phyloP scores from a whole-genome alignment of 2,329 filamentous ascomycete genomes.

The Lachnellula subtilissima region DNA sequence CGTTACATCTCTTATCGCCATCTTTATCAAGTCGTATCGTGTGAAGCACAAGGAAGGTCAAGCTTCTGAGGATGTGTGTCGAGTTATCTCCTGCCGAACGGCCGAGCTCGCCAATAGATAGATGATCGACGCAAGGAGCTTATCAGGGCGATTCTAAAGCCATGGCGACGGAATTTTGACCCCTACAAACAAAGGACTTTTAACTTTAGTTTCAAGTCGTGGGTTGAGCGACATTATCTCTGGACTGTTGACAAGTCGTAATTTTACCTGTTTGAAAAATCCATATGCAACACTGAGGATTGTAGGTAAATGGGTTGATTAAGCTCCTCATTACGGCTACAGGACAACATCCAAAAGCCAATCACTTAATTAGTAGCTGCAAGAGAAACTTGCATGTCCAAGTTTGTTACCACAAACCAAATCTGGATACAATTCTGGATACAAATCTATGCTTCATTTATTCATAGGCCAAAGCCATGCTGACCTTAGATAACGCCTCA shows the following conservation, averaged over 20 bases:
- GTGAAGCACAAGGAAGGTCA: neutral
- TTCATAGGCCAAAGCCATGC: neutral
- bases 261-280: no score
- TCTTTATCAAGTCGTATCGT: neutral
- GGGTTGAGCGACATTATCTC: neutral
- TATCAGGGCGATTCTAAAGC: neutral
- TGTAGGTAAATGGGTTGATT: no score
- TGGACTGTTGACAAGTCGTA: no score
- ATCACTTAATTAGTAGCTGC: no score
- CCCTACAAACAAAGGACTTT: neutral
- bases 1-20: slow-evolving; percentile 10
- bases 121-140: no score
- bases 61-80: no score
- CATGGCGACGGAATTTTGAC: neutral
- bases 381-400: neutral
- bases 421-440: neutral
- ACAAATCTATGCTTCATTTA: neutral
- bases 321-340: no score
- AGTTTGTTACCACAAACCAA: neutral
- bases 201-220: neutral
- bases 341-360: no score
- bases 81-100: no score
- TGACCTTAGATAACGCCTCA: neutral
- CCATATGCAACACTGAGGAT: no score
- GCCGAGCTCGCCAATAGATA: no score